Base-by-base conservation (phyloP, 768 basidiomycete species). In the Termitomyces sp. region DNA sequence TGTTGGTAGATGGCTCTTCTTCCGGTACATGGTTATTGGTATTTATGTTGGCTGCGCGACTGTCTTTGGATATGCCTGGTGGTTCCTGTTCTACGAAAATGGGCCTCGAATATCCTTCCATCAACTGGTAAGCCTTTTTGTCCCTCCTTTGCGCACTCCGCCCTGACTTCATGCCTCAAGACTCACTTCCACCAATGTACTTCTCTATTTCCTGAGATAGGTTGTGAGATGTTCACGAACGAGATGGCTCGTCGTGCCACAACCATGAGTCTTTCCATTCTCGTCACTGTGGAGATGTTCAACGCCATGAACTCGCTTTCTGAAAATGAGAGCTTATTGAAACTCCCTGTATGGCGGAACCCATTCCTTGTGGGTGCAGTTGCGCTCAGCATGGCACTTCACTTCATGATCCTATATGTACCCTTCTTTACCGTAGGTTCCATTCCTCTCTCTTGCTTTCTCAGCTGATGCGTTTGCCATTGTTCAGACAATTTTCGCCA, bases 11-110 rank as follows among this genome's bases (percentile, higher is more conserved):
- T 98, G 96, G 96, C 71, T 99, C 32, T 98, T 98, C 79, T 87
- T 98, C 80, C 83, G 96, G 52, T 99, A 98, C 74, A 76, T 98
- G 80, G 81, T 98, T 54, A 84, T 99, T 58, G 96, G 96, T 12
- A 80, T 82, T 52, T 99, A 98, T 66, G 96, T 99, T 54, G 96
- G 96, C 32, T 84, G 85, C 56, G 95, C 94, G 4, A 98, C 96
- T 26, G 96, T 99, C 26, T 93, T 90, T 64, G 96, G 95, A 49
- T 99, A 99, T 68, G 96, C 94, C 0, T 99, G 96, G 96, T 98
- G 96, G 96, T 99, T 99, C 77, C 77, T 96, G 66, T 90, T 86
- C 72, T 98, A 98, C 71, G 66, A 80, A 16, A 88, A 82, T 47
- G 96, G 96, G 1, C 96, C 96, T 5, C 92, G 94, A 68, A 98